Conservation (phyloP, 202 grass and related monocot genomes). For the Bolboschoenoplectus hybrid region DNA sequence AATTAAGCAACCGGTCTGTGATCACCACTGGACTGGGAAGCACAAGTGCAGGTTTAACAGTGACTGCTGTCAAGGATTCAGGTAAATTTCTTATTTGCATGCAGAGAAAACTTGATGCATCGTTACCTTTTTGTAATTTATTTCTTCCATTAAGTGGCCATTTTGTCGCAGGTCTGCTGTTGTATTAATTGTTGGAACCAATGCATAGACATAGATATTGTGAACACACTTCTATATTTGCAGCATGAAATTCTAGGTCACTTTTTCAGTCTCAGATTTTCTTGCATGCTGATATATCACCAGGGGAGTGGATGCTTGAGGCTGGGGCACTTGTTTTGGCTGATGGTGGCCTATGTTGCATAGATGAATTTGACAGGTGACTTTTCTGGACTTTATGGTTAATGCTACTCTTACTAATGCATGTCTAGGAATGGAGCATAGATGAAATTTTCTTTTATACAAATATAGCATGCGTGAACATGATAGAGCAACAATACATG, state of each 20-base stretch:
- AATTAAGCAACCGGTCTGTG: slow-evolving; percentile 84
- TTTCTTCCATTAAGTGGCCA: slow-evolving; percentile 3
- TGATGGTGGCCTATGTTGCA: slow-evolving; percentile 97
- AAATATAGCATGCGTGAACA: slow-evolving; percentile 81
- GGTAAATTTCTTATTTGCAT: slow-evolving; percentile 42
- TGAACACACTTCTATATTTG: background rate
- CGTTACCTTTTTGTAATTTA: slow-evolving; percentile 37
- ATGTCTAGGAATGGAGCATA: slow-evolving; percentile 16
- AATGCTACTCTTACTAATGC: background rate
- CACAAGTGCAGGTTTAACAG: slow-evolving; percentile 93
- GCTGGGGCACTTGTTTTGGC: slow-evolving; percentile 95
- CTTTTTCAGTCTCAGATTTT: background rate
- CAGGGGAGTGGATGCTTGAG: slow-evolving; percentile 97
- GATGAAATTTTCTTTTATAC: slow-evolving; percentile 38
- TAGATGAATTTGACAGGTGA: slow-evolving; percentile 99
- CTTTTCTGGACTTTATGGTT: slow-evolving; percentile 8
- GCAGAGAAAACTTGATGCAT: slow-evolving; percentile 24
- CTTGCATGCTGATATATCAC: slow-evolving; percentile 38
- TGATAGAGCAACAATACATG: slow-evolving; percentile 99
- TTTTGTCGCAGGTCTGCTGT: background rate
- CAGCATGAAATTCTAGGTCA: background rate
- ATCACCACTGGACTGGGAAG: slow-evolving; percentile 88
- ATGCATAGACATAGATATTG: background rate
- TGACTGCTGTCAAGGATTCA: slow-evolving; percentile 96
- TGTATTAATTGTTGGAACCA: background rate